Evolutionary conservation across 306 rosid genomes (phyloP), one percentile per base, ranked within the genome.

Genomic region (Clitoria ternatea): DNA sequence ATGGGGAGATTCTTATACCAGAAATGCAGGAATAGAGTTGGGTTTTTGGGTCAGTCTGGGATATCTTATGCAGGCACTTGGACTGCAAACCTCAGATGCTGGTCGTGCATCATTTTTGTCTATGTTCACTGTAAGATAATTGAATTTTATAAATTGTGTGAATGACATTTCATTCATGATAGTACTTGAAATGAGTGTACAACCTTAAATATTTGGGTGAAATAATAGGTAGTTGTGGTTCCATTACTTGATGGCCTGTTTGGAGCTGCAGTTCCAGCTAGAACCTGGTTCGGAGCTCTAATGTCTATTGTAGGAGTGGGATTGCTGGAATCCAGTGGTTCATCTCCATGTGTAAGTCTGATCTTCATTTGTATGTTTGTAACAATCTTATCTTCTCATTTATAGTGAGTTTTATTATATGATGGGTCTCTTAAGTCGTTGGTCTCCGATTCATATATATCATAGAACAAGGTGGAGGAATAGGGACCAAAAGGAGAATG

Each of bases 21-120:
- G 93, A 22, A 80, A 87, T 66, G 86, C 93, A 13, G 96, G 96
- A 48, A 65, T 90, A 56, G 96, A 90, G 80, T 84, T 90, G 85
- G 96, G 96, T 40, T 72, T 85, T 57, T 90, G 93, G 96, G 89
- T 80, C 76, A 85, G 96, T 82, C 63, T 87, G 44, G 96, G 96
- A 33, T 90, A 90, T 78, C 81, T 90, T 17, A 80, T 79, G 86
- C 96, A 90, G 84, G 91, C 96, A 23, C 20, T 90, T 33, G 96
- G 96, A 73, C 76, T 90, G 50, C 78, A 76, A 44, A 90, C 93
- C 18, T 90, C 96, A 7, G 96, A 85, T 84, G 91, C 96, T 23
- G 96, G 91, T 20, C 87, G 91, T 5, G 91, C 93, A 18, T 83
- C 91, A 4, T 90, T 90, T 62, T 18, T 90, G 39, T 76, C 91